Conservation (phyloP, 768 basidiomycete species). For the Boletus speciosus region DNA sequence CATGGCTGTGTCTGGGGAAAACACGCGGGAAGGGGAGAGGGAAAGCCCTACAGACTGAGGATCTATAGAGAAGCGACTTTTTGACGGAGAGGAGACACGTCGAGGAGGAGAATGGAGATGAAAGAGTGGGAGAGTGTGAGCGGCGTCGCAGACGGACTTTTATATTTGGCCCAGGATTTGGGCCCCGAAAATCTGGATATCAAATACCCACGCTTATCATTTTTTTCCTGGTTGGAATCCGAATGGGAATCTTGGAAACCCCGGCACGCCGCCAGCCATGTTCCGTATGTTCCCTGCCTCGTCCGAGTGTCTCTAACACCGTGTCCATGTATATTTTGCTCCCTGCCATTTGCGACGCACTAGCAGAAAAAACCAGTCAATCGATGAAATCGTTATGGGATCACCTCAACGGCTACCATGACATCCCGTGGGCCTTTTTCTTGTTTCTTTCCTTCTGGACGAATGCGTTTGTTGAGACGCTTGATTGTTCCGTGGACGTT, state of each 20-base stretch:
- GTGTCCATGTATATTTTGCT: not conserved
- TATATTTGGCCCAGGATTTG: constrained; percentile 22
- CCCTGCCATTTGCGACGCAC: not conserved
- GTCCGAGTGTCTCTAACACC: constrained; percentile 9
- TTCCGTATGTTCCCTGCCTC: constrained; percentile 22
- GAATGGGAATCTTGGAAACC: constrained; percentile 21
- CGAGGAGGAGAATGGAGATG: constrained; percentile 15
- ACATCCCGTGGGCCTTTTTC: not conserved
- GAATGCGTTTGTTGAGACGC: not conserved
- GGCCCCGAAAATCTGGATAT: constrained; percentile 25
- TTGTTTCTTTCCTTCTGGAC: not conserved
- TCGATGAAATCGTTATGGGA: not conserved
- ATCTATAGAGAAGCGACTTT: constrained; percentile 25
- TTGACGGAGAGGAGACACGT: constrained; percentile 4
- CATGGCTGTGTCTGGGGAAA: constrained; percentile 14
- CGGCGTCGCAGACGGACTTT: constrained; percentile 31
- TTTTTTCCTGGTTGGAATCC: constrained; percentile 16
- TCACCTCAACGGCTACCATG: not conserved
- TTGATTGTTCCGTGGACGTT: not conserved
- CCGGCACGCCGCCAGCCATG: constrained; percentile 14
- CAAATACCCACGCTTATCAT: constrained; percentile 23
- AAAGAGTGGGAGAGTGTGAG: constrained; percentile 32
- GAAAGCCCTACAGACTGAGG: constrained; percentile 26
- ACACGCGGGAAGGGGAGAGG: constrained; percentile 1
- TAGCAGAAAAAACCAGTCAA: not conserved